These are phyloP conservation scores for Tylopilus intermedius DNA, from an alignment of 768 basidiomycete genomes.

Conservation along the genomic window DNA sequence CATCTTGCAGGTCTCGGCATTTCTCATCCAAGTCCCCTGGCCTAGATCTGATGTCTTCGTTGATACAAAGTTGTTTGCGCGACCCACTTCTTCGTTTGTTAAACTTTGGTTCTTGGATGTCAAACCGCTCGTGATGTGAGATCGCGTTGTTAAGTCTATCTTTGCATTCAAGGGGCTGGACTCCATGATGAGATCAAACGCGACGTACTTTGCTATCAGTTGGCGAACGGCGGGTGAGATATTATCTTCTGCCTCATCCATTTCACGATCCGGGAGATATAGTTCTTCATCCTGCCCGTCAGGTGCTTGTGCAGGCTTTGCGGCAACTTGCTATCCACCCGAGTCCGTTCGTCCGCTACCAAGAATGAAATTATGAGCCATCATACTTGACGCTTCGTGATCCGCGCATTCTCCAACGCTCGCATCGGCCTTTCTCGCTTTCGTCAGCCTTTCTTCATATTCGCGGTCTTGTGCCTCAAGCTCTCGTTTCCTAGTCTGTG, in stretches of 20 bases:
- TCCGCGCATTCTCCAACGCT: conserved; percentile 50
- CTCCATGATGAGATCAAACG: background rate
- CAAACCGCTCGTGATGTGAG: conserved; percentile 6
- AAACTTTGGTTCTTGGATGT: conserved; percentile 64
- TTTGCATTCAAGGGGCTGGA: background rate
- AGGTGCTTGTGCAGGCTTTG: conserved; percentile 10
- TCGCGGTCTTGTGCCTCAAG: conserved; percentile 65
- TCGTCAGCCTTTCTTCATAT: conserved; percentile 53
- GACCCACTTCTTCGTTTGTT: conserved; percentile 49
- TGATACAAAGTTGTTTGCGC: conserved; percentile 88
- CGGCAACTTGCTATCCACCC: conserved; percentile 21
- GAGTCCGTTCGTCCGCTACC: conserved; percentile 3
- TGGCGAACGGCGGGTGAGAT: conserved; percentile 75
- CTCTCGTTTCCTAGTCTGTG: conserved; percentile 57
- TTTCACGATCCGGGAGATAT: conserved; percentile 64
- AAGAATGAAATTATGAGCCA: background rate
- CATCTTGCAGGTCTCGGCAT: conserved; percentile 75
- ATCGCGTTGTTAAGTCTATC: conserved; percentile 14
- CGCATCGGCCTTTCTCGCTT: conserved; percentile 65
- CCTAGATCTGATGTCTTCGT: conserved; percentile 65
- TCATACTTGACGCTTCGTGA: conserved; percentile 57
- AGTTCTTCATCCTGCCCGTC: conserved; percentile 51
- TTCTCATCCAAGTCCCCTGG: conserved; percentile 78
- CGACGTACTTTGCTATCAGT: conserved; percentile 69
- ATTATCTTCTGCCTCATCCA: conserved; percentile 41